Evolutionary conservation across 257 asterid genomes (phyloP), one percentile per base, ranked within the genome.

Genomic region (Echites panduratus): DNA sequence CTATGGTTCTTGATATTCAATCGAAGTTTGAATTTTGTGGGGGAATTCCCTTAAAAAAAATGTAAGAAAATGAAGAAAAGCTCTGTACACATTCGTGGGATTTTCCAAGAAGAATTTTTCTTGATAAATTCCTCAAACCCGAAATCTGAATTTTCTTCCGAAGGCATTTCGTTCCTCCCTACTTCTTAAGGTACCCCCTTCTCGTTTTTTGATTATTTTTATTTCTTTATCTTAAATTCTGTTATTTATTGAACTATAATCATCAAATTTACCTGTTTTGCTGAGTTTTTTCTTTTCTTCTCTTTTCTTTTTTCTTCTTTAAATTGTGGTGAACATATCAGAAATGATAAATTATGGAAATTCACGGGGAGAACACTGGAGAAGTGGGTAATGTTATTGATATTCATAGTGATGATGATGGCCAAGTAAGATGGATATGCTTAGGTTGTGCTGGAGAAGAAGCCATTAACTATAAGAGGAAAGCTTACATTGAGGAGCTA

Each of bases 361-460:
- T 62, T 24, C 4, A 9, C 5, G 16, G 27, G n/a, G n/a, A 64
- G 48, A 38, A 20, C 5, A 7, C 16, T 9, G 4, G 69, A 64
- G 49, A 64, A 64, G 14, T 64, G 20, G 48, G 40, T 64, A 64
- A 64, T 38, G 69, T 41, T 64, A 19, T 38, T 41, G 44, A 16
- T 38, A 14, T 38, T 38, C 16, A 10, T 4, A 38, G 11, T 17
- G 26, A 38, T 63, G 68, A 1, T 19, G 13, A 38, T 38, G 48
- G 17, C 7, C 9, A 8, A 38, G 69, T 38, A n/a, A 38, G 44
- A 64, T 64, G 69, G 69, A 19, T 64, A 40, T 20, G 69, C 19
- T 38, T 64, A 64, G 69, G 69, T 38, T 64, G 69, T 38, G 49
- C 69, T 8, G 69, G 69, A 64, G 69, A 64, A 64, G 49, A 19